These are phyloP conservation scores for Psidium guajava DNA, from an alignment of 345 rosid genomes.

Conservation along the genomic window DNA sequence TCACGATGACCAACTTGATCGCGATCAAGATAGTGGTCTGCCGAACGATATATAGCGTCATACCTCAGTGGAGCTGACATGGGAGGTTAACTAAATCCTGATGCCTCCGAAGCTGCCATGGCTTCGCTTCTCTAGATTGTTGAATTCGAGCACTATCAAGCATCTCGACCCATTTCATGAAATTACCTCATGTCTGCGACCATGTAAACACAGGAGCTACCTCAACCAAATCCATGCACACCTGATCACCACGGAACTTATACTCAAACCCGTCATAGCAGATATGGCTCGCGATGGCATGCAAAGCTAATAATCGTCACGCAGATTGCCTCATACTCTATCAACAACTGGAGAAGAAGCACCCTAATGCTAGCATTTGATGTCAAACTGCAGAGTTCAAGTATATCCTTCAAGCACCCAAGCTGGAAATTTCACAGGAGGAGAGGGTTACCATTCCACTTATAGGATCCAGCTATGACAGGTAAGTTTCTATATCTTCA, in stretches of 20 bases:
- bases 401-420: conserved; percentile 90
- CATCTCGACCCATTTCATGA: no score
- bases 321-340: conserved; percentile 81
- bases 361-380: conserved; percentile 66
- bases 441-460: conserved; percentile 86
- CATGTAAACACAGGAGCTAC: no score
- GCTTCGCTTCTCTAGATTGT: no score
- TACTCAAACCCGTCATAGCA: no score
- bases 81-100: no score
- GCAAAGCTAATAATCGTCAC: conserved; percentile 86
- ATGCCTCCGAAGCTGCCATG: no score
- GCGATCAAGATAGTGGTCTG: conserved; percentile 14
- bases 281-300: conserved; percentile 98
- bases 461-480: conserved; percentile 77
- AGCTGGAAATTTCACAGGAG: conserved; percentile 79
- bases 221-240: no score
- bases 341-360: conserved; percentile 70
- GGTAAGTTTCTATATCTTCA: conserved; percentile 17
- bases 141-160: no score
- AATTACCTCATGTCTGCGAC: no score
- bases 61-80: conserved; percentile 20
- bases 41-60: conserved; percentile 10
- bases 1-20: conserved; percentile 17
- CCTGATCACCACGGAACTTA: no score
- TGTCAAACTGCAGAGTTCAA: conserved; percentile 92